phyloP scores from a whole-genome alignment of 2,329 filamentous ascomycete species.

The Aspergillus clavatus region DNA sequence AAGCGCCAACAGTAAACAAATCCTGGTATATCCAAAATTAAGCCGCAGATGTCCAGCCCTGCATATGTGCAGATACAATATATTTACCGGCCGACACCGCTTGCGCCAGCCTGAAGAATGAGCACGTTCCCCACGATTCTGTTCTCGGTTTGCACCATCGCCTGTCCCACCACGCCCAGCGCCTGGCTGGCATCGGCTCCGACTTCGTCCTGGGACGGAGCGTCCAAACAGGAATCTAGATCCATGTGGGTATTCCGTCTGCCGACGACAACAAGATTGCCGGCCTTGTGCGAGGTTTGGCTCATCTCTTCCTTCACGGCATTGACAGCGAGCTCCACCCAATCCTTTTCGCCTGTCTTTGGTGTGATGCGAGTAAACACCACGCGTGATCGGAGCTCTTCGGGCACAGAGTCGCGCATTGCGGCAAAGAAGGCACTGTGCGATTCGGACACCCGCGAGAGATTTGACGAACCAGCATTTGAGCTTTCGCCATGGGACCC shows the following conservation, averaged over 20 bases:
- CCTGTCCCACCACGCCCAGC: constrained; percentile 33
- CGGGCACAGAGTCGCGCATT: constrained; percentile 52
- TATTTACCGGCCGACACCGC: not conserved
- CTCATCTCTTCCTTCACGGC: constrained; percentile 57
- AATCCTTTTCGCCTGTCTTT: constrained; percentile 42
- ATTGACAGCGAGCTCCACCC: constrained; percentile 43
- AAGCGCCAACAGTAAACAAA: too few relatives aligned
- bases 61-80: not conserved
- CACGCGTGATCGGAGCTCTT: constrained; percentile 50
- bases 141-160: constrained; percentile 51
- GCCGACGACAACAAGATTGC: constrained; percentile 66
- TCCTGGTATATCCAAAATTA: too few relatives aligned
- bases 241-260: constrained; percentile 34
- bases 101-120: constrained; percentile 59
- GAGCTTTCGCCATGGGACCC: not conserved
- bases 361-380: constrained; percentile 46
- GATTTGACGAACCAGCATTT: constrained; percentile 1
- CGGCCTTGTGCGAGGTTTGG: constrained; percentile 59
- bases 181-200: constrained; percentile 26
- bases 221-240: constrained; percentile 1
- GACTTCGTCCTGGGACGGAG: constrained; percentile 35
- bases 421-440: constrained; percentile 55
- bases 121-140: constrained; percentile 63
- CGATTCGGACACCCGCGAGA: constrained; percentile 29
- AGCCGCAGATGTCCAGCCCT: too few relatives aligned